These are phyloP conservation scores for Paulownia fortunei DNA, from an alignment of 257 asterid species.

Conservation along the genomic window DNA sequence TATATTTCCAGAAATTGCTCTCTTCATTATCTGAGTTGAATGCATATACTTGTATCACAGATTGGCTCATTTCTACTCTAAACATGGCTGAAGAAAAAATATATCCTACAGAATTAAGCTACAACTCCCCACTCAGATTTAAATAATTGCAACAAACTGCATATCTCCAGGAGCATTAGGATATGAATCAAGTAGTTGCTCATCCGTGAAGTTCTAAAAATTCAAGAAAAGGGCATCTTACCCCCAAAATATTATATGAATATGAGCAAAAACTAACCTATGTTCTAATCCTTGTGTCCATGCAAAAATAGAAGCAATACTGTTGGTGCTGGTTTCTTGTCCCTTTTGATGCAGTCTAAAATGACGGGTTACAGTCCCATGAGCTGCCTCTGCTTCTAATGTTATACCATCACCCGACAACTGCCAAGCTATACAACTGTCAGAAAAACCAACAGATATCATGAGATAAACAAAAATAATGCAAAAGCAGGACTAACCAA, in stretches of 20 bases:
- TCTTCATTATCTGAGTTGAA: background rate
- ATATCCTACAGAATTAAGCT: background rate
- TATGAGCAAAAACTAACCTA: slow-evolving; percentile 49
- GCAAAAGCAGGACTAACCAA: slow-evolving; percentile 55
- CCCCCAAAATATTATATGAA: background rate
- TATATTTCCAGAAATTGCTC: too few species aligned
- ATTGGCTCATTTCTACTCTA: background rate
- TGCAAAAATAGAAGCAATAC: slow-evolving; percentile 95
- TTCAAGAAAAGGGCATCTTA: background rate
- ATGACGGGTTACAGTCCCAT: slow-evolving; percentile 95
- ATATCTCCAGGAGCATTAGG: background rate
- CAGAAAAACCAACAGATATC: background rate
- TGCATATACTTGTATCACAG: background rate
- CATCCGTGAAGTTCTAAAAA: background rate
- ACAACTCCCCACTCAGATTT: background rate
- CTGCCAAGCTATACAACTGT: slow-evolving; percentile 45
- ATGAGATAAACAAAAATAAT: background rate
- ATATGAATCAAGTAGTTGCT: slow-evolving; percentile 1
- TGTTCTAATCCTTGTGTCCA: slow-evolving; percentile 93
- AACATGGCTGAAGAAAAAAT: background rate
- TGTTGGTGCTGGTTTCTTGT: slow-evolving; percentile 94
- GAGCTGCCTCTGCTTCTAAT: slow-evolving; percentile 97
- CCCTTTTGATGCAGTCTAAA: slow-evolving; percentile 89
- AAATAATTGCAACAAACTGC: slow-evolving; percentile 16
- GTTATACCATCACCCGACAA: slow-evolving; percentile 95